These are phyloP conservation scores for Syncephalis plumigaleata DNA, from an alignment of 371 early-diverging fungal genomes.

Conservation along the genomic window DNA sequence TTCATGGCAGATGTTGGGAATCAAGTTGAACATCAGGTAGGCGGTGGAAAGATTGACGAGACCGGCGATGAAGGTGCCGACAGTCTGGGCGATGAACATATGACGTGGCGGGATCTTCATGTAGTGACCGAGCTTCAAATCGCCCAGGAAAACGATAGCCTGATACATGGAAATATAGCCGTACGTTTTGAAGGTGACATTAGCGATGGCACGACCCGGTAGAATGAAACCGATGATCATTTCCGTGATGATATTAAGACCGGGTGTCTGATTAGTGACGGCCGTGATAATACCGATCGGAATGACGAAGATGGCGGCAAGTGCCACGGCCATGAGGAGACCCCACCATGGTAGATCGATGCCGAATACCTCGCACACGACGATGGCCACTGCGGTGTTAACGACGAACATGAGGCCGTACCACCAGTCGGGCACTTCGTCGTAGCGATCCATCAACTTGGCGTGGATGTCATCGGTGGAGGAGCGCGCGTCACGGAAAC, in stretches of 20 bases:
- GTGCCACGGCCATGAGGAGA: constrained; percentile 39
- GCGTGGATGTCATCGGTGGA: constrained; percentile 24
- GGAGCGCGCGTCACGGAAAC: constrained; percentile 16
- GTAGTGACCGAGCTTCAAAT: constrained; percentile 38
- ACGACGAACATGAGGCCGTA: constrained; percentile 34
- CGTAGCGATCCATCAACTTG: constrained; percentile 25
- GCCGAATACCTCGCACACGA: constrained; percentile 32
- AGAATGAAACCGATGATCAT: constrained; percentile 37
- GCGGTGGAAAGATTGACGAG: constrained; percentile 18
- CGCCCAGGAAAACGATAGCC: constrained; percentile 22
- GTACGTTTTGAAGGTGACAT: constrained; percentile 26
- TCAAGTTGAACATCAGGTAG: constrained; percentile 14
- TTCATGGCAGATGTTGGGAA: constrained; percentile 13
- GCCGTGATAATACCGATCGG: constrained; percentile 69
- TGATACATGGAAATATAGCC: constrained; percentile 35
- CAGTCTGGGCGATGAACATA: constrained; percentile 28
- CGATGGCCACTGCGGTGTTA: constrained; percentile 37
- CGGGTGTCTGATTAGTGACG: constrained; percentile 44
- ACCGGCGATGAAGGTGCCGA: constrained; percentile 23
- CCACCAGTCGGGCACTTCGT: constrained; percentile 61
- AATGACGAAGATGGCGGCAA: constrained; percentile 45
- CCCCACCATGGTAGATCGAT: constrained; percentile 52
- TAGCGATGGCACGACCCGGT: constrained; percentile 30
- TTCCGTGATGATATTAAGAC: constrained; percentile 54
- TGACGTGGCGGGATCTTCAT: constrained; percentile 42